These are phyloP conservation scores for Penicillium canariense DNA, from an alignment of 495 filamentous ascomycete species.

Conservation along the genomic window DNA sequence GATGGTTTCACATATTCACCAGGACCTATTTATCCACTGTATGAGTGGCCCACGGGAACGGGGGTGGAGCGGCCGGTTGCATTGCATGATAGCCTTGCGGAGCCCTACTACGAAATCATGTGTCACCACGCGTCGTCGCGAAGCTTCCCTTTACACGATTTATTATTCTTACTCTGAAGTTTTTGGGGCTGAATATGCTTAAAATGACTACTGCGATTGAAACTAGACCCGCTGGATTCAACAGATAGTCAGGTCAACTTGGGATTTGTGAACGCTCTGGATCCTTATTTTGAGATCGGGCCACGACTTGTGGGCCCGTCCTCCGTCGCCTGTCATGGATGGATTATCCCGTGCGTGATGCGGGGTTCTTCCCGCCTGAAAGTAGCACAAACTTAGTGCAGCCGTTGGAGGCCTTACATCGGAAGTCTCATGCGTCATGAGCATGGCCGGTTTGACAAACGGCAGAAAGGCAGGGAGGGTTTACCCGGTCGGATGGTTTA, in stretches of 20 bases:
- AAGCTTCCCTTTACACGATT: background rate
- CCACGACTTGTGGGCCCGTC: background rate
- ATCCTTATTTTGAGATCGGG: background rate
- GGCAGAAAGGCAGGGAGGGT: background rate
- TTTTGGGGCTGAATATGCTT: background rate
- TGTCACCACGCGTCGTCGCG: background rate
- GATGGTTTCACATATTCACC: background rate
- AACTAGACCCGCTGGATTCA: background rate
- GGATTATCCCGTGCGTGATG: background rate
- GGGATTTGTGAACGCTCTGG: too few species aligned
- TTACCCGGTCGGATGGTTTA: background rate
- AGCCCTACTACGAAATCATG: background rate
- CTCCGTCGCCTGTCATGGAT: background rate
- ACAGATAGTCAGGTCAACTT: too few species aligned
- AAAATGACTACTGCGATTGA: too few species aligned
- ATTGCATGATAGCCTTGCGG: background rate
- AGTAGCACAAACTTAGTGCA: background rate
- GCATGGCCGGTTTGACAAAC: background rate
- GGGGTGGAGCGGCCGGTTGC: background rate
- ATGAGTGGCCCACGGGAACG: background rate
- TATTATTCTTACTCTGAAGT: background rate
- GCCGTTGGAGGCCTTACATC: background rate
- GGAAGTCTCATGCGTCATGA: background rate
- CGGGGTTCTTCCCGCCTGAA: background rate
- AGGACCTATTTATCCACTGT: background rate